Percentiles rank a stretch among this genome's conserved stretches.
Evolutionary conservation across 495 filamentous ascomycete species (phyloP).

Genomic region (Aspergillus bertholletiae): DNA sequence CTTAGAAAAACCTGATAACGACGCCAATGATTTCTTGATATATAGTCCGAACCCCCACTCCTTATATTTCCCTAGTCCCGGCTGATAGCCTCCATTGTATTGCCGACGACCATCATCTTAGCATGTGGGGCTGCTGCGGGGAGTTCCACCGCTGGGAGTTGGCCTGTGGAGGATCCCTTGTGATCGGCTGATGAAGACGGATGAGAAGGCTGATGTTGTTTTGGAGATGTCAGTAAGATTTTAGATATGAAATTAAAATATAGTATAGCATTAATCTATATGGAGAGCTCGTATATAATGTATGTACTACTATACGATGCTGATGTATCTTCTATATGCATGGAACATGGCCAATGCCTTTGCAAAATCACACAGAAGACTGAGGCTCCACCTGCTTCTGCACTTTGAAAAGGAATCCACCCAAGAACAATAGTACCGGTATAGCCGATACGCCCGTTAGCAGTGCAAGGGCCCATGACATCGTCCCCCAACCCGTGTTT

Average conservation of each 20-base stretch:
- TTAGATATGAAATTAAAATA: too few relatives aligned
- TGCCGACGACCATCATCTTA: neutral
- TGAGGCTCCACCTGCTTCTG: neutral
- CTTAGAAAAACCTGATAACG: too few relatives aligned
- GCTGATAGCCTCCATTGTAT: neutral
- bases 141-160: conserved; percentile 14
- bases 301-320: too few relatives aligned
- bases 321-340: too few relatives aligned
- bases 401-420: conserved; percentile 14
- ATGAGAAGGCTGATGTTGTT: neutral
- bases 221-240: neutral
- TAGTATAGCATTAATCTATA: too few relatives aligned
- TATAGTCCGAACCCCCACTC: neutral
- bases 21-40: neutral
- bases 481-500: conserved; percentile 3
- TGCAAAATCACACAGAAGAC: neutral
- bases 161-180: neutral
- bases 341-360: too few relatives aligned
- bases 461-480: conserved; percentile 26
- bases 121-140: conserved; percentile 25
- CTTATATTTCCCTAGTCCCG: neutral
- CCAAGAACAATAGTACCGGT: conserved; percentile 20
- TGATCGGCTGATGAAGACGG: neutral
- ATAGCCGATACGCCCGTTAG: conserved; percentile 21
- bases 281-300: too few relatives aligned